These are phyloP conservation scores for Elaphomyces granulatus DNA, from an alignment of 495 filamentous ascomycete species.

Conservation along the genomic window DNA sequence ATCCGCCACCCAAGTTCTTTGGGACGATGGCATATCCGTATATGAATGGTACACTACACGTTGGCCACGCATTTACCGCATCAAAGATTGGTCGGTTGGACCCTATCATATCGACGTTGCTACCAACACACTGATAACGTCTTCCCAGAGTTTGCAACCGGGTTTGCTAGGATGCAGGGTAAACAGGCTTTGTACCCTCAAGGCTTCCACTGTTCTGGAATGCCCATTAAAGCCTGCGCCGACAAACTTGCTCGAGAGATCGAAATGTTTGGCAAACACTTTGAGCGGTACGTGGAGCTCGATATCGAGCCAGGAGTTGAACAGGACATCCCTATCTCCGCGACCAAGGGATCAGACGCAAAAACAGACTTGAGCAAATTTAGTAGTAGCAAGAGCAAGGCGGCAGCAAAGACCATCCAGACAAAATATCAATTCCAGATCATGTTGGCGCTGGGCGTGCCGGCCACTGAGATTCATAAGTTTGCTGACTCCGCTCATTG, in stretches of 20 bases:
- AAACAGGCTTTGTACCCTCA: slow-evolving; percentile 74
- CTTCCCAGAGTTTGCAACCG: slow-evolving; percentile 78
- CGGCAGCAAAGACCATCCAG: slow-evolving; percentile 77
- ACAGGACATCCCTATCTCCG: slow-evolving; percentile 23
- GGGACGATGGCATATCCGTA: slow-evolving; percentile 91
- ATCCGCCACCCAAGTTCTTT: slow-evolving; percentile 80
- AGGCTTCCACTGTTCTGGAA: slow-evolving; percentile 92
- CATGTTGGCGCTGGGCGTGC: slow-evolving; percentile 74
- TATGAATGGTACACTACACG: slow-evolving; percentile 92
- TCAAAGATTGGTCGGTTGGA: slow-evolving; percentile 84
- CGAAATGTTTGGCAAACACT: slow-evolving; percentile 74
- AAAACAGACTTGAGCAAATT: slow-evolving; percentile 83
- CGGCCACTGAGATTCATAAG: slow-evolving; percentile 70
- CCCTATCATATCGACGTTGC: no score
- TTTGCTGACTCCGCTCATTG: slow-evolving; percentile 83
- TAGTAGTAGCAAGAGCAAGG: slow-evolving; percentile 87
- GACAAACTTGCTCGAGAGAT: slow-evolving; percentile 88
- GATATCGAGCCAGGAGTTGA: slow-evolving; percentile 35
- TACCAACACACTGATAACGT: no score
- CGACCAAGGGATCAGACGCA: slow-evolving; percentile 39
- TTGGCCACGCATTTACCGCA: slow-evolving; percentile 79
- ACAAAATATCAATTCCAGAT: slow-evolving; percentile 74
- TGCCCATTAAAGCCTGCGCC: slow-evolving; percentile 95
- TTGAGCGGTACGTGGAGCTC: slow-evolving; percentile 57
- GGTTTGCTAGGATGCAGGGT: slow-evolving; percentile 79